These are phyloP conservation scores for Hordeum marinum DNA, from an alignment of 176 grass and related monocot genomes.

Conservation along the genomic window DNA sequence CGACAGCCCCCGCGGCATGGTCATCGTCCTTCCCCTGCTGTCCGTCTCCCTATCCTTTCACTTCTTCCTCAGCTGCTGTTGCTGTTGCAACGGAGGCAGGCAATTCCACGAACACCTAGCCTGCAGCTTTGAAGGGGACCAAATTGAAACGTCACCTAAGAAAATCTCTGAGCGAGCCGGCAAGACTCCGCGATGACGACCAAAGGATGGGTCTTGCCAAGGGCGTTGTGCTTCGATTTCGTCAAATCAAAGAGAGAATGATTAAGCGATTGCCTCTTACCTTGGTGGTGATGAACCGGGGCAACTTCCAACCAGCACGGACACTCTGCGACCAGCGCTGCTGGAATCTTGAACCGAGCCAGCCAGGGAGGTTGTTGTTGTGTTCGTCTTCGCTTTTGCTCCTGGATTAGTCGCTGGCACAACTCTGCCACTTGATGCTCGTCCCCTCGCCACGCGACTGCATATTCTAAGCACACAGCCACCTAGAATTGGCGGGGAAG, in stretches of 20 bases:
- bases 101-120: conserved; percentile 24
- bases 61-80: neutral
- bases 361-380: too few species aligned
- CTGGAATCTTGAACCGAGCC: too few species aligned
- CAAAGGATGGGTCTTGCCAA: neutral
- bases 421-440: neutral
- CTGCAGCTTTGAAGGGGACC: neutral
- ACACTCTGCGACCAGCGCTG: neutral
- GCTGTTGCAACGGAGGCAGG: neutral
- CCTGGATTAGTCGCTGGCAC: neutral
- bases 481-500: neutral
- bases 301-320: neutral
- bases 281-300: neutral
- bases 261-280: neutral
- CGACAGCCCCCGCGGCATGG: conserved; percentile 41
- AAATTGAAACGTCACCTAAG: neutral
- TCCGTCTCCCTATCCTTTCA: neutral
- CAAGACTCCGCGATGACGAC: neutral
- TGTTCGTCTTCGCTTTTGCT: neutral
- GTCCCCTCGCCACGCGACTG: neutral
- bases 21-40: conserved; percentile 6
- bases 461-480: neutral
- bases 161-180: neutral
- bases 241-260: neutral
- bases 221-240: neutral